phyloP scores from a whole-genome alignment of 2,329 filamentous ascomycete species.

The Cercospora janseana region DNA sequence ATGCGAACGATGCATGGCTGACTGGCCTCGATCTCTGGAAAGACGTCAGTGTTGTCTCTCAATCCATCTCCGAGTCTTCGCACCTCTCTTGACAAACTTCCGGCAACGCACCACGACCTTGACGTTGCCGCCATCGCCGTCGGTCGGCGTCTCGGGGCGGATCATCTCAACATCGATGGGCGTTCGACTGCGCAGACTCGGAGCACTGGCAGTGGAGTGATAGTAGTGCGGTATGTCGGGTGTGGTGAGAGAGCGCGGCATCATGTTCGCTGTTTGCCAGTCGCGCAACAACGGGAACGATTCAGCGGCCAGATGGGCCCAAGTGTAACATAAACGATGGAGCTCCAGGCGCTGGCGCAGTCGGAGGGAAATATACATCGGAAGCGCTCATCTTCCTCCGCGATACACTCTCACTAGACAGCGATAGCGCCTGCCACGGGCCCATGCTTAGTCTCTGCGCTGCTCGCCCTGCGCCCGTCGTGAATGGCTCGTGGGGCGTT shows the following conservation, averaged over 20 bases:
- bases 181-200: conserved; percentile 45
- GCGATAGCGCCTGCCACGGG: conserved; percentile 4
- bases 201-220: conserved; percentile 43
- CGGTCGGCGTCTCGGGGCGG: conserved; percentile 35
- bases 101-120: conserved; percentile 53
- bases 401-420: background rate
- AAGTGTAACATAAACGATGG: conserved; percentile 18
- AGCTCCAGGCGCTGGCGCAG: conserved; percentile 17
- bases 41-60: background rate
- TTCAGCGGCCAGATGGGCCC: conserved; percentile 14
- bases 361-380: conserved; percentile 23
- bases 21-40: conserved; percentile 72
- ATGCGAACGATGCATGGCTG: conserved; percentile 87
- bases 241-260: conserved; percentile 10
- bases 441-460: conserved; percentile 4
- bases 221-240: conserved; percentile 24
- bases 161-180: conserved; percentile 36
- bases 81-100: conserved; percentile 50
- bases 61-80: background rate
- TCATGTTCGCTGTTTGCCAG: conserved; percentile 7
- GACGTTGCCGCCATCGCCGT: conserved; percentile 49
- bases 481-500: conserved; percentile 1
- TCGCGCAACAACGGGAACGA: conserved; percentile 3
- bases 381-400: background rate
- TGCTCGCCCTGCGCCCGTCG: background rate